Base-by-base conservation (phyloP, 495 filamentous ascomycete species). In the Neurospora cerealis region DNA sequence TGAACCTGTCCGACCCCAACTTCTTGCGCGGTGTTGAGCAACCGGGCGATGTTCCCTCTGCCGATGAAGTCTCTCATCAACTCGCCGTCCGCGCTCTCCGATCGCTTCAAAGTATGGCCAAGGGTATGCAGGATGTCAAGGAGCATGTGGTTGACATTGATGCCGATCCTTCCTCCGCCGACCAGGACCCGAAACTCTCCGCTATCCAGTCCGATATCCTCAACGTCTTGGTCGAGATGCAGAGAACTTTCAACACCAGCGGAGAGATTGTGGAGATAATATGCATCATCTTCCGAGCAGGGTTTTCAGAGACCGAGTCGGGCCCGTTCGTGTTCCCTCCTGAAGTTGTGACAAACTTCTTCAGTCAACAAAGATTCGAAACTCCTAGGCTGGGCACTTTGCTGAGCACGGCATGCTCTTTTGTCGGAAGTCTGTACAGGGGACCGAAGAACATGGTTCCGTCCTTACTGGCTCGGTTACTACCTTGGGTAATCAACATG, bases 291-390 rank as follows among this genome's bases (percentile, higher is more conserved):
- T 84, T 95, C 71, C 89, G 90, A 73, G 88, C 91, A 21, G 95
- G 95, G 0, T 95, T 93, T 77, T 91, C 90, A 3, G 96, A 98
- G 80, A 87, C 84, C 1, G 87, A 88, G 15, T 91, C 93, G 4
- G 93, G 93, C 0, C 82, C 93, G 42, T 90, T 98, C 83, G 89
- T 95, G 72, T 88, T 98, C 82, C 85, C 93, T 8, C 88, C 93
- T 0, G 83, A 86, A 7, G 83, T 92, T 62, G 90, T 93, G 0
- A 90, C 91, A 32, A 85, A 92, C 54, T 94, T 94, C 81, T 85
- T 97, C 28, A 85, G 88, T 37, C 85, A 86, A 44, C 88, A 91
- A 70, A 85, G 86, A 0, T 80, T 88, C 11, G 85, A 87, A 19
- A 93, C 89, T 34, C 88, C 92, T n/a, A 86, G 91, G 28, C 84